Evolutionary conservation across 2,329 filamentous ascomycete species (phyloP).

Genomic region (Claviceps purpurea): DNA sequence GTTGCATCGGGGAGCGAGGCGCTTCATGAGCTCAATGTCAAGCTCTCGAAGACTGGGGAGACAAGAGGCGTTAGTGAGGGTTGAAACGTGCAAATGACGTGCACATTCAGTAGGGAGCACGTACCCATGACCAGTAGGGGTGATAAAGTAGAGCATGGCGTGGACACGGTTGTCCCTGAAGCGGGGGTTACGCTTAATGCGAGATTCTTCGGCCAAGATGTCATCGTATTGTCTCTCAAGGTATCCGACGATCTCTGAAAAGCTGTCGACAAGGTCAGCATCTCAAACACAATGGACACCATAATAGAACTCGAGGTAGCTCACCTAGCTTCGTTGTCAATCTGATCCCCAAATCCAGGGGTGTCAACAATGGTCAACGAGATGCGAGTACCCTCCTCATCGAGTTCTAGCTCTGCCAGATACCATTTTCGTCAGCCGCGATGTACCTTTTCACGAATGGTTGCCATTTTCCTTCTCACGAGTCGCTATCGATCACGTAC

Average conservation of each 20-base stretch:
- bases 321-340: conserved; percentile 96
- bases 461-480: background rate
- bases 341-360: conserved; percentile 94
- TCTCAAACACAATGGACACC: background rate
- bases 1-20: conserved; percentile 92
- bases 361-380: conserved; percentile 98
- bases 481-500: conserved; percentile 32
- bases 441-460: background rate
- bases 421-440: background rate
- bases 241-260: conserved; percentile 94
- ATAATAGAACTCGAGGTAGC: conserved; percentile 8
- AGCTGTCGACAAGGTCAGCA: conserved; percentile 39
- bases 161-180: conserved; percentile 99
- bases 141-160: conserved; percentile 98
- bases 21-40: conserved; percentile 99
- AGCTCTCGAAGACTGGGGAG: conserved; percentile 75
- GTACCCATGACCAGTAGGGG: conserved; percentile 88
- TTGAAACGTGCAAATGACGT: background rate
- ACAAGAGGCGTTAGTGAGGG: conserved; percentile 1
- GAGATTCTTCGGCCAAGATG: conserved; percentile 96
- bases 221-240: conserved; percentile 99
- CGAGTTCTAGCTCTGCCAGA: conserved; percentile 69
- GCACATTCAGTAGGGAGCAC: conserved; percentile 13
- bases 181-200: conserved; percentile 99
- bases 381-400: conserved; percentile 96